Conservation (phyloP, 495 filamentous ascomycete genomes). For the Annulohypoxylon bovei region DNA sequence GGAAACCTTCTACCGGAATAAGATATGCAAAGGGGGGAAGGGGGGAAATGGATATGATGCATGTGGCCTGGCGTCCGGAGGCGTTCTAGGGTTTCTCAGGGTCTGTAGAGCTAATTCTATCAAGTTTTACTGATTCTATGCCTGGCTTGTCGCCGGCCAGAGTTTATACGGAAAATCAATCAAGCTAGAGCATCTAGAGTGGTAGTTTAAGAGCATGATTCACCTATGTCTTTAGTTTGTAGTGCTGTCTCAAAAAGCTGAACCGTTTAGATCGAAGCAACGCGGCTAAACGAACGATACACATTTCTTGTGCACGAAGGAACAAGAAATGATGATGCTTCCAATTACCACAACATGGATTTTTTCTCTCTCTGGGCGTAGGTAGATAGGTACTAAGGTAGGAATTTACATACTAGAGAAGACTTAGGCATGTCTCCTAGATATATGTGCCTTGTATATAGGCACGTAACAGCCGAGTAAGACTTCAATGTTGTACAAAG, state of each 20-base stretch:
- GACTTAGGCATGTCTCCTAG: neutral
- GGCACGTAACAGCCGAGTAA: no score
- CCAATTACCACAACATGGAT: no score
- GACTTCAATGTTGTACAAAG: no score
- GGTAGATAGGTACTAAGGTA: no score
- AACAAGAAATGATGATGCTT: no score
- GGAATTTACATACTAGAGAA: no score
- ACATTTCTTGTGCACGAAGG: no score
- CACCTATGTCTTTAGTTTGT: neutral
- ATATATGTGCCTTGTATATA: no score
- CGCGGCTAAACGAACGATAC: no score
- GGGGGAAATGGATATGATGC: constrained; percentile 40
- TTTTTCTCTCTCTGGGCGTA: no score
- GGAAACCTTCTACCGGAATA: constrained; percentile 68
- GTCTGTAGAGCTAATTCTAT: constrained; percentile 42
- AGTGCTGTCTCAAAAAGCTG: neutral
- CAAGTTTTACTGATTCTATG: constrained; percentile 21
- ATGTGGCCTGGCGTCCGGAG: constrained; percentile 49
- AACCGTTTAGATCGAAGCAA: neutral
- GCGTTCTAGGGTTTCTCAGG: constrained; percentile 40
- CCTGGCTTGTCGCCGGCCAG: neutral
- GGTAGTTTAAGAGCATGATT: neutral
- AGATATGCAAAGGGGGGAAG: constrained; percentile 20
- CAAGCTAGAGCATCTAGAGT: neutral
- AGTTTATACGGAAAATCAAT: neutral